These are phyloP conservation scores for barley (Hordeum vulgare) DNA, from an alignment of 176 grass and related monocot genomes.

Conservation along the genomic window MorexV3_pseudomolecules_assembly NC_058522.1:169328941-169329440, in stretches of 20 bases:
- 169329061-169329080: constrained; percentile 63
- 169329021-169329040: constrained; percentile 71
- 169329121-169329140: constrained; percentile 18
- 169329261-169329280: background rate
- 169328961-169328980: constrained; percentile 58
- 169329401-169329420: background rate
- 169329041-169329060: constrained; percentile 91
- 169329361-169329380: background rate
- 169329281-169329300: constrained; percentile 6
- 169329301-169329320: background rate
- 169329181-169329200: constrained; percentile 15
- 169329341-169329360: background rate
- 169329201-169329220: background rate
- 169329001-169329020: constrained; percentile 88
- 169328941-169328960: background rate
- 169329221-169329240: constrained; percentile 9
- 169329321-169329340: background rate
- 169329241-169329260: constrained; percentile 6
- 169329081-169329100: constrained; percentile 74
- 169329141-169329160: background rate
- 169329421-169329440: background rate
- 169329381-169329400: background rate
- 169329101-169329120: constrained; percentile 52
- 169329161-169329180: constrained; percentile 3
- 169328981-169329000: constrained; percentile 90